Conservation (phyloP, 2,329 filamentous ascomycete species). For the Incumbomyces lentus region DNA sequence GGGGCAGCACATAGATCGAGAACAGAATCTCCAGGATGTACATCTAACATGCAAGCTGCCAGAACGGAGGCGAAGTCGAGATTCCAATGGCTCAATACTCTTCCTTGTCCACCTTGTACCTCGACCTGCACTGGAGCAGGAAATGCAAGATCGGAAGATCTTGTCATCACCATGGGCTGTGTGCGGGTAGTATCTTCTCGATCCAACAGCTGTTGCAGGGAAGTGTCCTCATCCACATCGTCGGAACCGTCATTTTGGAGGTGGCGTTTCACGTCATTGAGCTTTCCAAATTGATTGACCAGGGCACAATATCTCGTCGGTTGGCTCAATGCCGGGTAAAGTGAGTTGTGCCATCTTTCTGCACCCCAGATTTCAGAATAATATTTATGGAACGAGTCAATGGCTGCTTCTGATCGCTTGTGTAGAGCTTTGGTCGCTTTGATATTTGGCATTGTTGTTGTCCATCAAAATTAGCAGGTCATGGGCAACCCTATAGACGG, state of each 20-base stretch:
- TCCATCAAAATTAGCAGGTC: neutral
- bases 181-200: neutral
- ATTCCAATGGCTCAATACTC: conserved; percentile 7
- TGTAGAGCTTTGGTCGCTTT: conserved; percentile 8
- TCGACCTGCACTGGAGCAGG: neutral
- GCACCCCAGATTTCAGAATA: conserved; percentile 7
- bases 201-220: neutral
- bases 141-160: neutral
- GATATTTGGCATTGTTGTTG: neutral
- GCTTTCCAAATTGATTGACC: conserved; percentile 6
- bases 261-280: neutral
- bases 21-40: conserved; percentile 6
- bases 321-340: conserved; percentile 7
- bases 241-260: neutral
- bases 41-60: conserved; percentile 8
- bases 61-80: conserved; percentile 10
- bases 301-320: conserved; percentile 11
- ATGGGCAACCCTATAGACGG: no score
- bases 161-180: neutral
- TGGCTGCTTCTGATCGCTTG: conserved; percentile 5
- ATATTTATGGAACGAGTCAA: conserved; percentile 7
- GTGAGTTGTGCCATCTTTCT: conserved; percentile 9
- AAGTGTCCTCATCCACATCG: neutral
- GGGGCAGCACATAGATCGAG: conserved; percentile 12
- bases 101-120: neutral